A percentile compares a stretch with the other conserved stretches of the same genome.
Evolutionary conservation across 192 early-diverging fungal genomes (phyloP).

Genomic region (Gonapodya prolifera): DNA sequence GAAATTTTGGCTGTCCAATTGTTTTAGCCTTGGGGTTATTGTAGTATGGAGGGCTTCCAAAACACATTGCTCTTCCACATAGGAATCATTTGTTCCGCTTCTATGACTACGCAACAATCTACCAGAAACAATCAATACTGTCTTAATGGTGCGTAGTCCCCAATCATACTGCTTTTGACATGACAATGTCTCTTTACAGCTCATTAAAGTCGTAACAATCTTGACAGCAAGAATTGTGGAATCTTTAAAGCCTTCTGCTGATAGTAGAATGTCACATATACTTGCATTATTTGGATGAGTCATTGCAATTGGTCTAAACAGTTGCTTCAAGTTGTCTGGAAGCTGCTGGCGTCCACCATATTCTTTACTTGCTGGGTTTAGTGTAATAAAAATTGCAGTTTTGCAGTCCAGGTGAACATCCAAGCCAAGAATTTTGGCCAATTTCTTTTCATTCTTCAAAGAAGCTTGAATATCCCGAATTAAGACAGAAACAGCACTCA

Average conservation of each 20-base stretch:
- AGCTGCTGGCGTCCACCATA: slow-evolving; percentile 97
- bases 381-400: slow-evolving; percentile 94
- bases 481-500: slow-evolving; percentile 98
- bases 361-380: slow-evolving; percentile 72
- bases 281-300: slow-evolving; percentile 91
- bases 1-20: slow-evolving; percentile 54
- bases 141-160: slow-evolving; percentile 94
- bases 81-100: slow-evolving; percentile 24
- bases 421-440: slow-evolving; percentile 89
- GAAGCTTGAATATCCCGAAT: slow-evolving; percentile 97
- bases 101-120: slow-evolving; percentile 82
- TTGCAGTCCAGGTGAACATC: slow-evolving; percentile 71
- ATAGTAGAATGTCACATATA: slow-evolving; percentile 99
- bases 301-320: slow-evolving; percentile 98
- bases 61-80: slow-evolving; percentile 57
- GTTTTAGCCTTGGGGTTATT: slow-evolving; percentile 91
- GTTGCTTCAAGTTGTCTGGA: slow-evolving; percentile 97
- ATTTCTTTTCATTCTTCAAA: slow-evolving; percentile 40
- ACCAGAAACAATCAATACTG: slow-evolving; percentile 95
- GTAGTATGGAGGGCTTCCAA: slow-evolving; percentile 96
- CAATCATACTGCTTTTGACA: slow-evolving; percentile 98
- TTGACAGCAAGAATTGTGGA: slow-evolving; percentile 87
- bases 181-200: slow-evolving; percentile 87
- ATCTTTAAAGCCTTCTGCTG: slow-evolving; percentile 95
- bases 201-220: slow-evolving; percentile 91